phyloP scores from a whole-genome alignment of 2,329 filamentous ascomycete species.

The Fusarium musae region DNA sequence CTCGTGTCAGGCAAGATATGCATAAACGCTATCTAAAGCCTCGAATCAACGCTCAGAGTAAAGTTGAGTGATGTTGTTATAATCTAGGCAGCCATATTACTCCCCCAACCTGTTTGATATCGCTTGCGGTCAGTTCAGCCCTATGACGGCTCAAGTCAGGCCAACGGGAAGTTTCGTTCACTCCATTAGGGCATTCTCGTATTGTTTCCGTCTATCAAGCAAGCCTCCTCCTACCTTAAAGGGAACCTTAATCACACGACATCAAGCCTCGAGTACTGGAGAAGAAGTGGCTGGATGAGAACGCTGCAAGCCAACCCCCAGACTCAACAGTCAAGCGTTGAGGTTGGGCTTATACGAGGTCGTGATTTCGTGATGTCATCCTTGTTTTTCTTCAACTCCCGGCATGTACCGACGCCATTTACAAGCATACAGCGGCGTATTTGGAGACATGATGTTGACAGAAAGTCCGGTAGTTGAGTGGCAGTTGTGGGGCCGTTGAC shows the following conservation, averaged over 20 bases:
- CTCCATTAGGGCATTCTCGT: neutral
- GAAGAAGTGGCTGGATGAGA: neutral
- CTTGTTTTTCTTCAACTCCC: neutral
- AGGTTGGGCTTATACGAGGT: neutral
- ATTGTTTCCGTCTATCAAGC: neutral
- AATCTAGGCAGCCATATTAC: neutral
- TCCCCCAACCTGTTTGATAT: neutral
- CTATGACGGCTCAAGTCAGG: neutral
- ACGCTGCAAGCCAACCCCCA: neutral
- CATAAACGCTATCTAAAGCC: too few species aligned
- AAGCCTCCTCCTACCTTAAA: neutral
- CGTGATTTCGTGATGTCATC: neutral
- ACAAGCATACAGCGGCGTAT: neutral
- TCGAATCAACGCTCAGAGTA: neutral
- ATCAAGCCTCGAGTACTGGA: neutral
- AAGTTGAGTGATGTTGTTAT: neutral
- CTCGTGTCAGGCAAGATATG: neutral
- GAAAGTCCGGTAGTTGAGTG: neutral
- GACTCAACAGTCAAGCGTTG: neutral
- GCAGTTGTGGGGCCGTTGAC: conserved; percentile 15
- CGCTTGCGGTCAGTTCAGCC: neutral
- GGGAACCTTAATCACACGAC: neutral
- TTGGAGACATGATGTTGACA: neutral
- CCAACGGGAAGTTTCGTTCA: neutral
- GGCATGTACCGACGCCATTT: neutral